Evolutionary conservation across 805 yeast genomes (phyloP).

Genomic region (Zygosaccharomyces rouxii): DNA sequence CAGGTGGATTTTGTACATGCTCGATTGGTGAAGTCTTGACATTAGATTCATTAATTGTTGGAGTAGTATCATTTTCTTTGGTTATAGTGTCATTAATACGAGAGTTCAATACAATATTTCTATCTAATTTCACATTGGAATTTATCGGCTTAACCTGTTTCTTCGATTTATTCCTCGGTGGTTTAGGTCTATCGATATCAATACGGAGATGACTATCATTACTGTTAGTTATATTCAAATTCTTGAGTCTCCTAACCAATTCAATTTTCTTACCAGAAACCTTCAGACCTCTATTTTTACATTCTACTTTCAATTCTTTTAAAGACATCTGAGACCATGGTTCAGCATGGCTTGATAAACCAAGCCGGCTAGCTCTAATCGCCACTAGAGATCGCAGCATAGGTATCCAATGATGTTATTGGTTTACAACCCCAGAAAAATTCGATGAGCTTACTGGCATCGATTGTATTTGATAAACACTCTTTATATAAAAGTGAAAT

Average conservation of each 20-base stretch:
- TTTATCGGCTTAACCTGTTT: too few species aligned
- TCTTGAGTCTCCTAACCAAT: conserved; percentile 37
- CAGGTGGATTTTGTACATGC: too few species aligned
- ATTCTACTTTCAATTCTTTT: conserved; percentile 52
- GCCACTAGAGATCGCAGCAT: conserved; percentile 4
- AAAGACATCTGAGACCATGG: conserved; percentile 42
- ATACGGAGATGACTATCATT: neutral
- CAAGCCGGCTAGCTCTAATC: neutral
- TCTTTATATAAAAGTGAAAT: neutral
- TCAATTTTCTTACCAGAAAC: conserved; percentile 61
- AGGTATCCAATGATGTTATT: neutral
- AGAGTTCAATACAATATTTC: too few species aligned
- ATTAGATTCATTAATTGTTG: too few species aligned
- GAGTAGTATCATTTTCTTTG: too few species aligned
- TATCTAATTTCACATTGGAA: too few species aligned
- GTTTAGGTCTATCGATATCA: neutral
- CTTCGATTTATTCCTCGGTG: too few species aligned
- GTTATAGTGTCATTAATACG: too few species aligned
- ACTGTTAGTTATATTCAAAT: neutral
- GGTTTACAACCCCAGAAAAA: neutral
- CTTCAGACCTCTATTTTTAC: conserved; percentile 55
- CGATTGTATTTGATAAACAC: neutral
- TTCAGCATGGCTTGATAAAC: neutral
- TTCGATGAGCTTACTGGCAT: neutral
- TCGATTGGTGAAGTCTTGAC: too few species aligned